Conservation (phyloP, 2,329 filamentous ascomycete species). For the Microthyrium microscopicum region DNA sequence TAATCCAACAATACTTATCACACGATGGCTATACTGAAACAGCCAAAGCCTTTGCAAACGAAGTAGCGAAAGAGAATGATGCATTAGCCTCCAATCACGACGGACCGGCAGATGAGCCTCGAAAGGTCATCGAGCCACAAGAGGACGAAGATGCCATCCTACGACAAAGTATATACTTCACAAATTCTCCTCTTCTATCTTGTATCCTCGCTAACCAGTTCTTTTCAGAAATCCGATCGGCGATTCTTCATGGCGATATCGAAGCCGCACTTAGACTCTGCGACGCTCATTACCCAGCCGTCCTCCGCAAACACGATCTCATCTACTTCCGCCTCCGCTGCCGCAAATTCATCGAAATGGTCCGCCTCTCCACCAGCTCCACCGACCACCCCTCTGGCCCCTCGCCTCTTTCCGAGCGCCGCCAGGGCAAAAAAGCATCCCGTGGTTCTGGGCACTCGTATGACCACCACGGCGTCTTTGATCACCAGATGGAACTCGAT, state of each 20-base stretch:
- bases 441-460: slow-evolving; percentile 9
- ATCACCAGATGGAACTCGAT: slow-evolving; percentile 42
- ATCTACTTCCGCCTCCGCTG: slow-evolving; percentile 81
- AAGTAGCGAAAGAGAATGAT: slow-evolving; percentile 57
- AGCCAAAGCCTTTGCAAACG: slow-evolving; percentile 69
- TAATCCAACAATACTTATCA: slow-evolving; percentile 77
- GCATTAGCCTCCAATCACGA: slow-evolving; percentile 43
- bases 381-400: slow-evolving; percentile 25
- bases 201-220: slow-evolving; percentile 5
- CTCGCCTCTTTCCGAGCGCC: slow-evolving; percentile 15
- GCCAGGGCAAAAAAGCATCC: no score
- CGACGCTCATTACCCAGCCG: slow-evolving; percentile 58
- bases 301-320: slow-evolving; percentile 63
- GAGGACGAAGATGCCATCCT: slow-evolving; percentile 79
- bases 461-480: slow-evolving; percentile 21
- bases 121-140: slow-evolving; percentile 46
- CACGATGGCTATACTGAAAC: slow-evolving; percentile 95
- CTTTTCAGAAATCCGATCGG: slow-evolving; percentile 57
- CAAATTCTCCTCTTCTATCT: slow-evolving; percentile 6
- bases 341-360: slow-evolving; percentile 91
- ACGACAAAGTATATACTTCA: slow-evolving; percentile 51
- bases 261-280: slow-evolving; percentile 78
- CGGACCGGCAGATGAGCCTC: slow-evolving; percentile 16
- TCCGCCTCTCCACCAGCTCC: slow-evolving; percentile 37
- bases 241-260: slow-evolving; percentile 82